Evolutionary conservation across 2,329 filamentous ascomycete genomes (phyloP).

Genomic region (Ascochyta lentis): DNA sequence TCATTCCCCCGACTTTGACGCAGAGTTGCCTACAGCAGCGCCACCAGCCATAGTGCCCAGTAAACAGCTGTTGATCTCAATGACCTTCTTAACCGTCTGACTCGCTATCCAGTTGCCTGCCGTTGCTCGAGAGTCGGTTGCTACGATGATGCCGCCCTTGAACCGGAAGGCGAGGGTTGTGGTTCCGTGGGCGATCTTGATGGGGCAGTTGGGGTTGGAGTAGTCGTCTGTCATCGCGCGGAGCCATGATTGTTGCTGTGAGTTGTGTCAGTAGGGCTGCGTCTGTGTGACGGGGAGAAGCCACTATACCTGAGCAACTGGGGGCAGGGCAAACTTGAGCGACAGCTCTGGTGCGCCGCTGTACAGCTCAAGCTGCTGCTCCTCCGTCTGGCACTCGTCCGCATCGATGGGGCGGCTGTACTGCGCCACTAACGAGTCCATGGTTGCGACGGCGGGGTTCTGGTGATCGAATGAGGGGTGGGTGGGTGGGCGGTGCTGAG

Average conservation of each 20-base stretch:
- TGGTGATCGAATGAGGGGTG: constrained; percentile 4
- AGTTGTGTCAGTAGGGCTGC: constrained; percentile 5
- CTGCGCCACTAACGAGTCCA: constrained; percentile 92
- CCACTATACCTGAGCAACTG: constrained; percentile 78
- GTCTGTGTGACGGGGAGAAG: background rate
- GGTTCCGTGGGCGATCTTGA: constrained; percentile 99
- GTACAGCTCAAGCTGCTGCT: constrained; percentile 73
- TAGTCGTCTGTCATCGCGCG: constrained; percentile 97
- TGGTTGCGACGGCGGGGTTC: constrained; percentile 49
- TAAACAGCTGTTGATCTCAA: constrained; percentile 94
- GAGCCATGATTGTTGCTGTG: constrained; percentile 90
- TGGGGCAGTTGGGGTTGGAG: constrained; percentile 94
- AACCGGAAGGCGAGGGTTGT: constrained; percentile 98
- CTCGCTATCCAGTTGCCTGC: constrained; percentile 99
- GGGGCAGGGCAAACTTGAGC: constrained; percentile 93
- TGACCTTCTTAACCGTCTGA: constrained; percentile 99
- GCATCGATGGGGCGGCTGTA: constrained; percentile 82
- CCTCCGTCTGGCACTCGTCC: constrained; percentile 74
- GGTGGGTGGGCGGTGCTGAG: background rate
- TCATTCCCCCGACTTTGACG: background rate
- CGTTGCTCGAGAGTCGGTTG: constrained; percentile 95
- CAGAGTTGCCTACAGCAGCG: constrained; percentile 70
- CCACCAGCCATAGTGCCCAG: constrained; percentile 98
- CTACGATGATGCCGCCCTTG: constrained; percentile 97
- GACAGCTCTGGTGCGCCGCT: constrained; percentile 78